These are phyloP conservation scores for Colletotrichum cordylinicola DNA, from an alignment of 2,329 filamentous ascomycete species.

Conservation along the genomic window DNA sequence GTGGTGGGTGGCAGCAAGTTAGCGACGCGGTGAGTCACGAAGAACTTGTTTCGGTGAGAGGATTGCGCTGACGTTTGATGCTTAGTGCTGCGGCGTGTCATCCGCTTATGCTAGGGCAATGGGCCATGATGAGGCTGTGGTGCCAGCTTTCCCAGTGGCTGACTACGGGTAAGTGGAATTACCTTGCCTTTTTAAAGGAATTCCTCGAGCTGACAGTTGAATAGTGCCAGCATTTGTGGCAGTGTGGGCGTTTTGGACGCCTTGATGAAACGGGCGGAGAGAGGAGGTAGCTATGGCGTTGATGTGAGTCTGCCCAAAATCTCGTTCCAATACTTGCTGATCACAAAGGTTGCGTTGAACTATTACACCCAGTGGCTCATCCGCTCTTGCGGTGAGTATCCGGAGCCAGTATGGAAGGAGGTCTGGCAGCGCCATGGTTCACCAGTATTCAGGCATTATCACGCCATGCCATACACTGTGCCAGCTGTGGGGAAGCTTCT, in stretches of 20 bases:
- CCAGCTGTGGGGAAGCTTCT: conserved; percentile 42
- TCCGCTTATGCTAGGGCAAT: conserved; percentile 50
- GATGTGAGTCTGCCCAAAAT: conserved; percentile 19
- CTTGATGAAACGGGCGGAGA: conserved; percentile 39
- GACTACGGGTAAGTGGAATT: conserved; percentile 29
- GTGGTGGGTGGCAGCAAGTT: conserved; percentile 60
- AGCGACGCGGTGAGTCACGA: conserved; percentile 43
- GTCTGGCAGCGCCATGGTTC: conserved; percentile 55
- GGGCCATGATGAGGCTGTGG: conserved; percentile 33
- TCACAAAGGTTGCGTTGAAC: conserved; percentile 36
- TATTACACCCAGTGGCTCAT: conserved; percentile 50
- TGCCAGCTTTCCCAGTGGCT: conserved; percentile 35
- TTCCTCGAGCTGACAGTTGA: not conserved
- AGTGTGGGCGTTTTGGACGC: conserved; percentile 45
- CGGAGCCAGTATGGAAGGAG: conserved; percentile 25
- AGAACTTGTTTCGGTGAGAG: rapidly evolving
- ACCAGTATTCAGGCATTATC: conserved; percentile 55
- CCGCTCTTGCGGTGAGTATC: conserved; percentile 42
- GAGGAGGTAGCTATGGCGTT: conserved; percentile 27
- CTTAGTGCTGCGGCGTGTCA: conserved; percentile 46
- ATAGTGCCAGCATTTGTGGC: conserved; percentile 46
- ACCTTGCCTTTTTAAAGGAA: rapidly evolving
- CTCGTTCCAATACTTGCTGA: conserved; percentile 23
- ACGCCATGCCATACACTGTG: conserved; percentile 48
- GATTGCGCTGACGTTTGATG: not conserved